Conservation (phyloP, 305 asterid genomes). For the Solanum hybrid region DNA sequence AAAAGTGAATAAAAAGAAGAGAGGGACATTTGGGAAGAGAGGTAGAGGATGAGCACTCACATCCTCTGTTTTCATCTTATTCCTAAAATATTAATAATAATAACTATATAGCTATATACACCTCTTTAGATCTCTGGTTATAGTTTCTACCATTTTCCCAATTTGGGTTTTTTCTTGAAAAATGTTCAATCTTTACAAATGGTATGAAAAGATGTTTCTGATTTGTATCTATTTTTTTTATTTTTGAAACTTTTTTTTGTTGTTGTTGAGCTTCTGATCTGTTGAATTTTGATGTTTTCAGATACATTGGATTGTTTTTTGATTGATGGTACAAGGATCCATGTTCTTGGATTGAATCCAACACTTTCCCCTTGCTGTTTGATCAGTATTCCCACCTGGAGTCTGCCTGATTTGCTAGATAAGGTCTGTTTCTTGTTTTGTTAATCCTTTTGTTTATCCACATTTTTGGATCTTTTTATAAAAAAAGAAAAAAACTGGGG, state of each 20-base stretch:
- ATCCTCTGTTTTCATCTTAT: conserved; percentile 30
- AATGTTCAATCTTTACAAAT: conserved; percentile 23
- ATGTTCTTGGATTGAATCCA: conserved; percentile 31
- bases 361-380: conserved; percentile 29
- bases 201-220: neutral
- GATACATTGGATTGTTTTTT: conserved; percentile 23
- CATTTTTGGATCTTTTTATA: conserved; percentile 22
- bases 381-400: conserved; percentile 24
- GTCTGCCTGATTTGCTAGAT: conserved; percentile 41
- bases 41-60: conserved; percentile 49
- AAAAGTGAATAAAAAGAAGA: conserved; percentile 25
- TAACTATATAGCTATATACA: conserved; percentile 2
- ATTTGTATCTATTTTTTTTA: neutral
- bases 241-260: neutral
- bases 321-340: conserved; percentile 42
- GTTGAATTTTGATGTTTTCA: conserved; percentile 26
- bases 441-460: conserved; percentile 5
- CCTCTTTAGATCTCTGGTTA: conserved; percentile 37
- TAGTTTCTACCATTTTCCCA: conserved; percentile 12
- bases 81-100: neutral
- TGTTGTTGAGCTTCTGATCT: conserved; percentile 21
- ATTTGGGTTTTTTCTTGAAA: neutral
- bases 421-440: conserved; percentile 16
- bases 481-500: neutral
- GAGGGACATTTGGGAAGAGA: conserved; percentile 4